Conservation (phyloP, 1,139 yeast species). For the Lodderomyces orthopsilosis region DNA sequence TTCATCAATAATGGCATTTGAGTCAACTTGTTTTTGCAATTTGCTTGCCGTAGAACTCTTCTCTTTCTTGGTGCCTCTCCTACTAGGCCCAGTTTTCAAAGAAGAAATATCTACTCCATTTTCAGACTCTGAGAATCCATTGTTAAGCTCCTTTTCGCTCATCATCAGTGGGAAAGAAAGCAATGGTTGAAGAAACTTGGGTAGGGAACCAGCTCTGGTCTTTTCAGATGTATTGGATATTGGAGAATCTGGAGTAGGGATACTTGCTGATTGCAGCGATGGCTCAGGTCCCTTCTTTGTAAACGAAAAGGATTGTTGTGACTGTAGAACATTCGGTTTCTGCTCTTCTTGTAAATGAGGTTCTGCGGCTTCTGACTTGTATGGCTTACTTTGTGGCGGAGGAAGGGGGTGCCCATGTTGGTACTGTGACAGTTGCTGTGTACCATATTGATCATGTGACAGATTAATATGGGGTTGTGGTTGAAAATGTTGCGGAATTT, state of each 20-base stretch:
- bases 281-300: neutral
- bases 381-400: neutral
- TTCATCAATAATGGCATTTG: constrained; percentile 1
- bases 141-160: no score
- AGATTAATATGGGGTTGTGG: neutral
- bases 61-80: neutral
- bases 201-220: constrained; percentile 15
- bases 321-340: no score
- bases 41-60: neutral
- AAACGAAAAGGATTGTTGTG: neutral
- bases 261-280: constrained; percentile 2
- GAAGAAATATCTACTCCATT: no score
- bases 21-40: neutral
- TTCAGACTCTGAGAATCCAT: no score
- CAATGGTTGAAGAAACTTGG: constrained; percentile 27
- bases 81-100: neutral
- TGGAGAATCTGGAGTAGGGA: constrained; percentile 14
- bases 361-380: neutral
- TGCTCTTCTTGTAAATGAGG: neutral
- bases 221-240: constrained; percentile 7
- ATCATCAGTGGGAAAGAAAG: constrained; percentile 21
- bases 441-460: neutral
- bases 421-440: neutral
- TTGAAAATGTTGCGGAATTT: no score
- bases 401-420: neutral